Evolutionary conservation across 805 yeast genomes (phyloP).

Genomic region (Yamadazyma nakazawae): DNA sequence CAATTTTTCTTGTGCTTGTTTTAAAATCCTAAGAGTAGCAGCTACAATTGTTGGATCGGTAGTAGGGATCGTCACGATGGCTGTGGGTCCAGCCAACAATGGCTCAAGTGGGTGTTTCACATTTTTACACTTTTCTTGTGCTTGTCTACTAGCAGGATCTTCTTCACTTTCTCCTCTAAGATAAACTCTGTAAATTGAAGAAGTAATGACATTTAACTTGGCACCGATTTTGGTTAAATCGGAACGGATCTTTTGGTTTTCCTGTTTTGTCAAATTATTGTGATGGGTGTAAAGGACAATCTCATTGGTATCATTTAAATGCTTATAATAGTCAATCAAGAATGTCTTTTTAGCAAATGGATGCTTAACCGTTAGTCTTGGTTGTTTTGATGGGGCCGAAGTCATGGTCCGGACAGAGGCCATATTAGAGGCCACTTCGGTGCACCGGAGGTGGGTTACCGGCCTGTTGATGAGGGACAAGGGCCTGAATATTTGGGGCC

Average conservation of each 20-base stretch:
- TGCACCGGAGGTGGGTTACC: neutral
- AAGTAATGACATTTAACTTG: conserved; percentile 62
- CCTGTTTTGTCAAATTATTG: conserved; percentile 70
- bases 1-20: conserved; percentile 65
- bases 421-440: too few relatives aligned
- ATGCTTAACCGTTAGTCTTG: conserved; percentile 52
- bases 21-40: conserved; percentile 57
- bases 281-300: conserved; percentile 80
- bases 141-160: conserved; percentile 71
- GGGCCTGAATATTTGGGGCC: neutral
- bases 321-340: conserved; percentile 74
- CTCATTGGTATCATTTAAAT: conserved; percentile 62
- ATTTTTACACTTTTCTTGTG: conserved; percentile 41
- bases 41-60: conserved; percentile 70
- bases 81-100: conserved; percentile 82
- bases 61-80: conserved; percentile 63
- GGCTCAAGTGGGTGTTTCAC: conserved; percentile 65
- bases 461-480: neutral
- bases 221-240: conserved; percentile 68
- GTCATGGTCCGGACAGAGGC: neutral
- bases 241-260: conserved; percentile 59
- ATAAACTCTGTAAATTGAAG: conserved; percentile 69
- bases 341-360: conserved; percentile 78
- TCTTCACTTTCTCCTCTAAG: conserved; percentile 62
- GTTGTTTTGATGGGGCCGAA: conserved; percentile 12